Percentiles rank a stretch among this genome's conserved stretches.
Conservation (phyloP, 2,329 filamentous ascomycete species). For the Colletotrichum kahawae region DNA sequence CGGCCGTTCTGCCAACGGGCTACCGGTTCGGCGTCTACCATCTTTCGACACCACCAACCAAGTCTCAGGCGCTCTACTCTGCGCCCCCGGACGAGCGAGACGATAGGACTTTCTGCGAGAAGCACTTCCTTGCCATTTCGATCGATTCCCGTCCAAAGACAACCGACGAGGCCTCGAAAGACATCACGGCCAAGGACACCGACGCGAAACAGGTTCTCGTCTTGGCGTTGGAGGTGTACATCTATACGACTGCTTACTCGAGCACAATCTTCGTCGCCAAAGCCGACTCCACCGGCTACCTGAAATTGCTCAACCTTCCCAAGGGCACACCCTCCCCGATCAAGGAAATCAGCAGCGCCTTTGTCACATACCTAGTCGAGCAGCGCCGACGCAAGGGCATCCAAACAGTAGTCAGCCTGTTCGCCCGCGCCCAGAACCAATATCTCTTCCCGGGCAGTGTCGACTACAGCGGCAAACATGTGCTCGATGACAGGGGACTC, state of each 20-base stretch:
- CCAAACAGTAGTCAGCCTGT: slow-evolving; percentile 82
- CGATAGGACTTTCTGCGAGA: slow-evolving; percentile 85
- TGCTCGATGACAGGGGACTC: slow-evolving; percentile 86
- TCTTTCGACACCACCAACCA: slow-evolving; percentile 82
- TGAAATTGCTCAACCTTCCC: slow-evolving; percentile 69
- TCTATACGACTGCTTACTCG: slow-evolving; percentile 81
- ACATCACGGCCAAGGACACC: slow-evolving; percentile 21
- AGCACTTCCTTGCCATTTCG: slow-evolving; percentile 71
- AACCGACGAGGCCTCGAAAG: slow-evolving; percentile 26
- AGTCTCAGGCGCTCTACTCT: slow-evolving; percentile 78
- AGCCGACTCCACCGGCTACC: slow-evolving; percentile 92
- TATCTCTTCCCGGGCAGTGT: slow-evolving; percentile 95
- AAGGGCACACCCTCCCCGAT: slow-evolving; percentile 74
- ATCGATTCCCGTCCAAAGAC: slow-evolving; percentile 37
- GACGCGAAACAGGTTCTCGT: slow-evolving; percentile 64
- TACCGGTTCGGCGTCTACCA: slow-evolving; percentile 77
- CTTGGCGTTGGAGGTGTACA: slow-evolving; percentile 83
- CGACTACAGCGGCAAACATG: slow-evolving; percentile 84
- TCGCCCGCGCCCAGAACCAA: slow-evolving; percentile 89
- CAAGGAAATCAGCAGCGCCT: slow-evolving; percentile 73
- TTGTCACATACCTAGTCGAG: slow-evolving; percentile 76
- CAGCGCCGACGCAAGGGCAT: slow-evolving; percentile 67
- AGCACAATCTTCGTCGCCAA: slow-evolving; percentile 96
- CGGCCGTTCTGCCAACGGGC: slow-evolving; percentile 57
- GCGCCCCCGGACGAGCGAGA: slow-evolving; percentile 73